phyloP scores from a whole-genome alignment of 495 filamentous ascomycete genomes.

The Penicillium steckii region DNA sequence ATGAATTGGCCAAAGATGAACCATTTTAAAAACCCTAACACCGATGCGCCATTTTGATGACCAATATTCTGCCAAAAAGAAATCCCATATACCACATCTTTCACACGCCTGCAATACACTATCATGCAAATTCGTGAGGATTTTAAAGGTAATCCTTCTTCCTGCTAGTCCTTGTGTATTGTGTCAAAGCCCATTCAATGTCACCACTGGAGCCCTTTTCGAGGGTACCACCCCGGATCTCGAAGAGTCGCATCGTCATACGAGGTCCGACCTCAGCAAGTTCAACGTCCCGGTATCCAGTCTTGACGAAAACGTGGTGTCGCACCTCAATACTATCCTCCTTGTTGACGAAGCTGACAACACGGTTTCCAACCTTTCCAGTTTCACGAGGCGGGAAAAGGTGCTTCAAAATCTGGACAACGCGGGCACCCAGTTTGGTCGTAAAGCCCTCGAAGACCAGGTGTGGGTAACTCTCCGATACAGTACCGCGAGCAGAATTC shows the following conservation, averaged over 20 bases:
- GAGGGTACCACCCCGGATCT: slow-evolving; percentile 88
- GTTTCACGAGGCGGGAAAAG: slow-evolving; percentile 88
- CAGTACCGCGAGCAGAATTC: slow-evolving; percentile 79
- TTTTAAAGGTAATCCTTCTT: slow-evolving; percentile 90
- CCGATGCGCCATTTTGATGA: slow-evolving; percentile 26
- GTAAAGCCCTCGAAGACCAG: slow-evolving; percentile 94
- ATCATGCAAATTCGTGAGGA: slow-evolving; percentile 15
- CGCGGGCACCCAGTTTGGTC: slow-evolving; percentile 74
- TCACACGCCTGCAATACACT: slow-evolving; percentile 16
- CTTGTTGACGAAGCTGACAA: slow-evolving; percentile 92
- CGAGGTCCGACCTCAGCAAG: slow-evolving; percentile 92
- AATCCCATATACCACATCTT: slow-evolving; percentile 14
- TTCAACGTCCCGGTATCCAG: slow-evolving; percentile 84
- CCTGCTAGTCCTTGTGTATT: slow-evolving; percentile 86
- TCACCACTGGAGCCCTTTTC: slow-evolving; percentile 93
- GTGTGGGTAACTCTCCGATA: slow-evolving; percentile 92
- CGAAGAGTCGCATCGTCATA: slow-evolving; percentile 95
- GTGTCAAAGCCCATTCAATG: slow-evolving; percentile 90
- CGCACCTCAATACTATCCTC: slow-evolving; percentile 90
- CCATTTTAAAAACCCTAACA: slow-evolving; percentile 19
- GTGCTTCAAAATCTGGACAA: slow-evolving; percentile 91
- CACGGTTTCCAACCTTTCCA: slow-evolving; percentile 78
- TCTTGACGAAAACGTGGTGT: slow-evolving; percentile 81
- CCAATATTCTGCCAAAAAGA: slow-evolving; percentile 23
- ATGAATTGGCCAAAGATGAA: slow-evolving; percentile 6